A percentile compares a stretch with the other conserved stretches of the same genome.
Conservation (phyloP, 805 yeast species). For the Candida wancherniae region DNA sequence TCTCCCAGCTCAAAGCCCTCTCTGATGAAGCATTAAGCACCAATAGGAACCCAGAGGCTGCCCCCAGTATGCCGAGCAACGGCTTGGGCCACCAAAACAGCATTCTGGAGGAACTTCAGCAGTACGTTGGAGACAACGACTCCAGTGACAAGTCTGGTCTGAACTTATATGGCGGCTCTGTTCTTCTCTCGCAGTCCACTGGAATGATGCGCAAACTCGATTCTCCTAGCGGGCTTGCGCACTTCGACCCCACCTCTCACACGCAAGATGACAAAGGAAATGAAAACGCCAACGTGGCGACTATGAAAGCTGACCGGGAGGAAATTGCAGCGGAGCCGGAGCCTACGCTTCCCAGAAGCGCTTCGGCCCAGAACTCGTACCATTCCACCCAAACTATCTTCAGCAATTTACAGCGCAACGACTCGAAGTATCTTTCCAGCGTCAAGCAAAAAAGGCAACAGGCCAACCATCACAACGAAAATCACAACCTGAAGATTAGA, state of each 20-base stretch:
- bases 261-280: conserved; percentile 1
- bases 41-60: no score
- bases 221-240: no score
- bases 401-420: conserved; percentile 38
- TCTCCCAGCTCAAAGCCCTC: no score
- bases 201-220: conserved; percentile 35
- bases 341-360: conserved; percentile 30
- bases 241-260: no score
- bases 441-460: conserved; percentile 19
- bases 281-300: conserved; percentile 7
- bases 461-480: neutral
- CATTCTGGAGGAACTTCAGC: no score
- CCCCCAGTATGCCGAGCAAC: no score
- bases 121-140: no score
- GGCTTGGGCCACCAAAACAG: no score
- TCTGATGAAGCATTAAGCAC: no score
- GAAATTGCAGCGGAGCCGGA: conserved; percentile 21
- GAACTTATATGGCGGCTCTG: conserved; percentile 39
- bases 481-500: neutral
- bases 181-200: conserved; percentile 40
- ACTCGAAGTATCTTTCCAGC: conserved; percentile 28
- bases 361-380: conserved; percentile 32
- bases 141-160: no score
- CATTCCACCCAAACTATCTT: conserved; percentile 41
- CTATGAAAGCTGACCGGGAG: conserved; percentile 3